A percentile compares a stretch with the other conserved stretches of the same genome.
These are phyloP conservation scores for Fusarium luffae DNA, from an alignment of 2,329 filamentous ascomycete genomes.

Conservation along the genomic window DNA sequence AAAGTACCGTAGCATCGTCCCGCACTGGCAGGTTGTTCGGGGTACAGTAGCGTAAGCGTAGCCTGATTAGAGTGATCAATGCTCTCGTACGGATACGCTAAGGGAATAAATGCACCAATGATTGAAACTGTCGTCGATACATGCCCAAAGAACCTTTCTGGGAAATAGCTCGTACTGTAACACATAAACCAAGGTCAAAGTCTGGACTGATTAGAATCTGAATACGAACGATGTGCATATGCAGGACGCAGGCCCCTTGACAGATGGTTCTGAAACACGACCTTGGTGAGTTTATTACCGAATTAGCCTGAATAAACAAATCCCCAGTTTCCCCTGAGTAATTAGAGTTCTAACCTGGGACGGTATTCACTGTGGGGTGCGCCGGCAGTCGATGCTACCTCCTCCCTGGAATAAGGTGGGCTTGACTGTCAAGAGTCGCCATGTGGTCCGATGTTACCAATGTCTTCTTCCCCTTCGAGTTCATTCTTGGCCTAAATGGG, in stretches of 20 bases:
- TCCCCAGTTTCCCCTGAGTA: constrained; percentile 7
- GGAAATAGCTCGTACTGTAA: not conserved
- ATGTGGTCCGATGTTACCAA: constrained; percentile 14
- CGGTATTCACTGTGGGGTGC: constrained; percentile 14
- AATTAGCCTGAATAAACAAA: constrained; percentile 32
- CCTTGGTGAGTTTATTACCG: not conserved
- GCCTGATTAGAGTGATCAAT: not conserved
- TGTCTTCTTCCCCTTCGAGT: not conserved
- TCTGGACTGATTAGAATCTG: not conserved
- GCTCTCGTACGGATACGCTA: not conserved
- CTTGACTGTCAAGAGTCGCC: not conserved
- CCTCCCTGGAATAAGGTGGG: not conserved
- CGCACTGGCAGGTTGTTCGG: not conserved
- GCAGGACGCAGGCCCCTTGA: not conserved
- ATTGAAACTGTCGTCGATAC: not conserved
- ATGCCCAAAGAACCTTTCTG: not conserved
- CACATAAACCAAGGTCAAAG: not conserved
- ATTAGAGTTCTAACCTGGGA: constrained; percentile 1
- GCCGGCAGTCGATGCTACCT: constrained; percentile 27
- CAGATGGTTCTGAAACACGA: constrained; percentile 20
- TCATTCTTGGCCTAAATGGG: constrained; percentile 11
- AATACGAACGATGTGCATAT: not conserved
- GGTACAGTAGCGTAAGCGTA: not conserved
- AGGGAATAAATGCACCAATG: constrained; percentile 22
- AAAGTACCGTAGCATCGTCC: not conserved